Conservation (phyloP, 805 yeast genomes). For the Debaryomyces tyrocola region DNA sequence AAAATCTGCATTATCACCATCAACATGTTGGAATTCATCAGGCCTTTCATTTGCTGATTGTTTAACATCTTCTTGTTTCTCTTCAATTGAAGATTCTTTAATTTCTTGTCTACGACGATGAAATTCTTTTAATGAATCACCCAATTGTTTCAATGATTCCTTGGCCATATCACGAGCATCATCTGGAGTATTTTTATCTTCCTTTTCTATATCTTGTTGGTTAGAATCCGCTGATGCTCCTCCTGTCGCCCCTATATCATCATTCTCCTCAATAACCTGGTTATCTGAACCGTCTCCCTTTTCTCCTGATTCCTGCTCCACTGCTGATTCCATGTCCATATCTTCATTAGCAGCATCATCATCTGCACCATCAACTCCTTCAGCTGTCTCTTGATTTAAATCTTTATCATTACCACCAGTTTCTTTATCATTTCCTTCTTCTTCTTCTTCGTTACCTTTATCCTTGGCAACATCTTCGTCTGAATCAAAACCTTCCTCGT, state of each 20-base stretch:
- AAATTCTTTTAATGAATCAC: conserved; percentile 88
- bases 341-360: conserved; percentile 44
- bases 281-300: conserved; percentile 63
- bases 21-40: conserved; percentile 83
- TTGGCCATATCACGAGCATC: conserved; percentile 65
- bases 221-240: conserved; percentile 39
- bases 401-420: conserved; percentile 31
- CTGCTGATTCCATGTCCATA: conserved; percentile 56
- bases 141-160: conserved; percentile 82
- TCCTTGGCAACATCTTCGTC: conserved; percentile 33
- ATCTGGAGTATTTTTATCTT: conserved; percentile 23
- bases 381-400: conserved; percentile 37
- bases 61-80: conserved; percentile 49
- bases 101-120: conserved; percentile 90
- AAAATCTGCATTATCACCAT: conserved; percentile 71
- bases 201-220: conserved; percentile 37
- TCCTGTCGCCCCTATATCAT: conserved; percentile 70
- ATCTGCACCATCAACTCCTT: conserved; percentile 57
- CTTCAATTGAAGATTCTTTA: conserved; percentile 54
- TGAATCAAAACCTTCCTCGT: conserved; percentile 25
- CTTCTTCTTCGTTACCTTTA: conserved; percentile 30
- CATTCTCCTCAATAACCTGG: conserved; percentile 55
- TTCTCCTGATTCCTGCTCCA: conserved; percentile 59
- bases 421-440: conserved; percentile 38
- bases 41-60: conserved; percentile 65